Base-by-base conservation (phyloP, 2,329 filamentous ascomycete genomes). In the Penicillium hesseltinei region DNA sequence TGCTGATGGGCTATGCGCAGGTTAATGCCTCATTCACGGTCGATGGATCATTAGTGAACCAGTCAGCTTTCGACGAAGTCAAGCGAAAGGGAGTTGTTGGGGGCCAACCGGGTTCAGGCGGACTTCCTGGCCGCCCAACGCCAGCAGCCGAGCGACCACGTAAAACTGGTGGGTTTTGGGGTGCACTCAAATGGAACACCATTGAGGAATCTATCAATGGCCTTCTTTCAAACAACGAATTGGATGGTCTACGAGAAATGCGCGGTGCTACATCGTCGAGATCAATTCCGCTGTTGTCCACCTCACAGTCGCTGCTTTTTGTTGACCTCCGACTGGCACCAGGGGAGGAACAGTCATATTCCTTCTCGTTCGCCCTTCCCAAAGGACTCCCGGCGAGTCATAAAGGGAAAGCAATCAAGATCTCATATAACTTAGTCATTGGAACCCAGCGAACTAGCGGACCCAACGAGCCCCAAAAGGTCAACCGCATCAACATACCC, bases 1-100 rank as follows among this genome's bases (percentile, higher is more conserved):
- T 99, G 53, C 95, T 99, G 86, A 99, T 99, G 94, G 94, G 92
- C 0, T 99, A 96, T 75, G 93, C 91, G 3, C 94, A 99, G 67
- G 85, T 97, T 2, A 90, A 91, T 73, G 94, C 94, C 4, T 92
- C 90, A 0, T 99, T 99, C 66, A 91, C 87, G 0, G 78, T 99
- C 7, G 94, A 99, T 70, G 92, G 92, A 0, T 96, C 94, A 1
- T 78, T 99, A 23, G 87, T 99, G 58, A 93, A 95, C 67, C 87
- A 95, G 39, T 86, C 86, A 0, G 90, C 90, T 0, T 99, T 99
- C 67, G 94, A 99, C 70, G 91, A 95, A 67, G 92, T 97, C 39
- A 99, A 99, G 74, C 85, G 92, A 58, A 97, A 96, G 76, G 92
- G 90, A 2, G 91, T 96, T 7, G 85, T 96, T 5, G 91, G 91